Conservation (phyloP, 495 filamentous ascomycete genomes). For the Penicillium odoratum region DNA sequence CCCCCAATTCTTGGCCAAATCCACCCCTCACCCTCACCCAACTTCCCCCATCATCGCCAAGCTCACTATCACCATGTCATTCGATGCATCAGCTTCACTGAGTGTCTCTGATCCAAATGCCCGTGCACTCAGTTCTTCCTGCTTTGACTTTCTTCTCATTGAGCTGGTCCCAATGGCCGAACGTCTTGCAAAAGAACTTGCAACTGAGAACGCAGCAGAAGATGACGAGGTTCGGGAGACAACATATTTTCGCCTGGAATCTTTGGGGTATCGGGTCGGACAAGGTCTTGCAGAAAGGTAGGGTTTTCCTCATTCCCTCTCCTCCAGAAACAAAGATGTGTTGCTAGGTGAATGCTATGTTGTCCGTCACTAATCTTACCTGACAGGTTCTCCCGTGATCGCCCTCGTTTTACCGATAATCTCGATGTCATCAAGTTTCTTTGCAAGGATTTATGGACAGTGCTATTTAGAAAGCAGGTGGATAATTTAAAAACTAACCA, state of each 20-base stretch:
- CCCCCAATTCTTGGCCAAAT: not conserved
- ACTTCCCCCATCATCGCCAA: not conserved
- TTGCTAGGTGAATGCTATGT: not conserved
- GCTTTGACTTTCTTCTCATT: constrained; percentile 90
- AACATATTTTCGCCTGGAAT: constrained; percentile 81
- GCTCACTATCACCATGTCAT: constrained; percentile 60
- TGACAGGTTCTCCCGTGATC: constrained; percentile 78
- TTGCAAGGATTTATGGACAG: constrained; percentile 95
- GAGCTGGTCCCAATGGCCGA: constrained; percentile 95
- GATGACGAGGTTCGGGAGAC: constrained; percentile 80
- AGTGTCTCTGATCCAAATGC: constrained; percentile 74
- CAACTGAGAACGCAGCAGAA: constrained; percentile 49
- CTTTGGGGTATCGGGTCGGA: constrained; percentile 86
- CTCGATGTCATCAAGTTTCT: constrained; percentile 95
- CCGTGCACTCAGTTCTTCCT: constrained; percentile 75
- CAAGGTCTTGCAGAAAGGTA: constrained; percentile 91
- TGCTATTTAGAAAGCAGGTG: constrained; percentile 93
- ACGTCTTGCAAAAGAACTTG: constrained; percentile 56
- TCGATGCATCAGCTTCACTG: constrained; percentile 68
- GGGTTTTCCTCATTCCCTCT: no score
- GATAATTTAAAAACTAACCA: constrained; percentile 99
- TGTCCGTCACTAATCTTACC: not conserved
- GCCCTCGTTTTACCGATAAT: constrained; percentile 82
- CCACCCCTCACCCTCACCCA: not conserved
- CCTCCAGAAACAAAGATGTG: no score